Evolutionary conservation across 1,139 yeast genomes (phyloP).

Genomic region (Pichia sp.): DNA sequence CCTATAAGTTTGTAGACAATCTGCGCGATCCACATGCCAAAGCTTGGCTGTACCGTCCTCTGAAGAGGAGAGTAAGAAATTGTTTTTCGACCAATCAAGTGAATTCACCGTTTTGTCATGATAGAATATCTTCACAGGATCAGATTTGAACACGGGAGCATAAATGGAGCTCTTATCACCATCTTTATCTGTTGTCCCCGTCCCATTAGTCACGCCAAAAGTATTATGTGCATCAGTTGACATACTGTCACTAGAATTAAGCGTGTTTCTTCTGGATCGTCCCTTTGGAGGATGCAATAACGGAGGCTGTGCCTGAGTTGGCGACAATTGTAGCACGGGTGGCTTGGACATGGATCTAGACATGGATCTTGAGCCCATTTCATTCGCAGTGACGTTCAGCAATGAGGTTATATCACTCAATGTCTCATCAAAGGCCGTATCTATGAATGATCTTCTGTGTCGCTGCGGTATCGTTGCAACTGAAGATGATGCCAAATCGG

Average conservation of each 20-base stretch:
- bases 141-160: constrained; percentile 79
- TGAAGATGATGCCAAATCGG: constrained; percentile 37
- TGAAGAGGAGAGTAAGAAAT: constrained; percentile 71
- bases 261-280: constrained; percentile 2
- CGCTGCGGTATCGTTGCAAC: constrained; percentile 31
- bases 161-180: constrained; percentile 24
- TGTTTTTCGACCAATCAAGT: constrained; percentile 85
- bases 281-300: constrained; percentile 3
- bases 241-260: not conserved
- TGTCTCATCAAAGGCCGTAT: constrained; percentile 7
- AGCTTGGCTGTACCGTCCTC: constrained; percentile 79
- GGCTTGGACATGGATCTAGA: constrained; percentile 8
- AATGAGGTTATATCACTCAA: constrained; percentile 12
- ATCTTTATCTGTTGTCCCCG: not conserved
- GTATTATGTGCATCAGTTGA: not conserved
- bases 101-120: constrained; percentile 67
- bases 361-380: not conserved
- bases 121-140: constrained; percentile 51
- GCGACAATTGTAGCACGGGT: no score
- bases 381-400: constrained; percentile 6
- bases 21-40: constrained; percentile 74
- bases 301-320: no score
- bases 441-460: constrained; percentile 7
- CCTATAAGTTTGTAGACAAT: constrained; percentile 56
- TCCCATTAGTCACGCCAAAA: not conserved